Evolutionary conservation across 78 protist genomes (phyloP).

Genomic region (Dictyostelium brefeldianum): DNA sequence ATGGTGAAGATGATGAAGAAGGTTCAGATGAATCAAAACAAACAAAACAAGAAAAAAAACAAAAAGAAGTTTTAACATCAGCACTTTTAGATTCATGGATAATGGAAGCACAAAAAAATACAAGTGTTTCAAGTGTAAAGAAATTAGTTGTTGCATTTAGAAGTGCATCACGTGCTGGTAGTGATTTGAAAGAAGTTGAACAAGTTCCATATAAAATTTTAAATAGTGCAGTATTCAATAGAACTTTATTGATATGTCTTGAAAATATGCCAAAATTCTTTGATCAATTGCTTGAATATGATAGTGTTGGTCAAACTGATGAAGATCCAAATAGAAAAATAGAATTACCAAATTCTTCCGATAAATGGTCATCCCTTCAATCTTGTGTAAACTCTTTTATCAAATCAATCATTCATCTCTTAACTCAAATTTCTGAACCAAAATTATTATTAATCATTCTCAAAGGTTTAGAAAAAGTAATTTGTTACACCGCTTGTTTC

Average conservation of each 20-base stretch:
- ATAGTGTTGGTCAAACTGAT: slow-evolving; percentile 9
- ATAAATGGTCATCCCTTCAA: slow-evolving; percentile 6
- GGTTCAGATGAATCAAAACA: background rate
- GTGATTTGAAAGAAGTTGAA: slow-evolving; percentile 15
- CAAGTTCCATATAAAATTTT: slow-evolving; percentile 20
- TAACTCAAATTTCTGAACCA: slow-evolving; percentile 41
- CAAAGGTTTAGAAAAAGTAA: slow-evolving; percentile 59
- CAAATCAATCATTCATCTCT: slow-evolving; percentile 29
- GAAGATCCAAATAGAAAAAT: background rate
- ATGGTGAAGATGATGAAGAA: slow-evolving; percentile 2
- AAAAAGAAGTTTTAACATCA: slow-evolving; percentile 58
- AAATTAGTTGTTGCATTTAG: slow-evolving; percentile 80
- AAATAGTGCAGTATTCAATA: slow-evolving; percentile 56
- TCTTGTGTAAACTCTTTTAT: slow-evolving; percentile 17
- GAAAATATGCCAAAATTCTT: slow-evolving; percentile 34
- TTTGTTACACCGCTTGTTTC: slow-evolving; percentile 49
- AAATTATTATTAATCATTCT: slow-evolving; percentile 19
- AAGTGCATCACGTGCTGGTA: slow-evolving; percentile 63
- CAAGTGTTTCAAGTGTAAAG: slow-evolving; percentile 20
- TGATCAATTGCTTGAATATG: slow-evolving; percentile 15
- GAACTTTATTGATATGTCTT: slow-evolving; percentile 36
- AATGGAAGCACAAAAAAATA: background rate
- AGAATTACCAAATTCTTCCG: slow-evolving; percentile 20
- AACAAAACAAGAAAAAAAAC: background rate
- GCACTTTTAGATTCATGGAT: slow-evolving; percentile 62